phyloP scores from a whole-genome alignment of 2,329 filamentous ascomycete genomes.

The Zasmidium cellare region DNA sequence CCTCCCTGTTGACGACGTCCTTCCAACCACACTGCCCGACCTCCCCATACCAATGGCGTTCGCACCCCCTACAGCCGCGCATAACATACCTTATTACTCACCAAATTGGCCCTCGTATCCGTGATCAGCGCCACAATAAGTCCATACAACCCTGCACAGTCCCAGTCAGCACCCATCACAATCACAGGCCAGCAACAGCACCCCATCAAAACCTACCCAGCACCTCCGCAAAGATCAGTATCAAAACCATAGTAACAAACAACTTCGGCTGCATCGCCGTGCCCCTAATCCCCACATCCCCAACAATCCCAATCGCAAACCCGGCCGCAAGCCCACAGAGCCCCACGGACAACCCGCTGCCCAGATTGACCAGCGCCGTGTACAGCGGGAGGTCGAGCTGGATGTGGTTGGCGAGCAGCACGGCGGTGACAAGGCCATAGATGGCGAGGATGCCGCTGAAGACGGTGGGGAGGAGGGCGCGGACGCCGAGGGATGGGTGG shows the following conservation, averaged over 20 bases:
- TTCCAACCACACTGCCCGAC: no score
- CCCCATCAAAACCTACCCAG: conserved; percentile 11
- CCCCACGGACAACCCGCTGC: conserved; percentile 15
- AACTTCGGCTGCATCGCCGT: conserved; percentile 12
- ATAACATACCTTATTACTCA: neutral
- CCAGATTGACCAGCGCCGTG: conserved; percentile 16
- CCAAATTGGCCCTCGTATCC: conserved; percentile 12
- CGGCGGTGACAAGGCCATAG: conserved; percentile 16
- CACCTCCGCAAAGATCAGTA: conserved; percentile 20
- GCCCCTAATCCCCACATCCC: conserved; percentile 16
- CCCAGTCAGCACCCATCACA: conserved; percentile 9
- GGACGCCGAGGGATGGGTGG: conserved; percentile 17
- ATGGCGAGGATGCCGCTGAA: conserved; percentile 20
- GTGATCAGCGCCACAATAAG: conserved; percentile 16
- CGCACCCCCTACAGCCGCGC: neutral
- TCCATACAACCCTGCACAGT: conserved; percentile 12
- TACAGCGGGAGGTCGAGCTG: conserved; percentile 12
- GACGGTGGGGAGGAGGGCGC: conserved; percentile 14
- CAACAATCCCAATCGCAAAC: conserved; percentile 19
- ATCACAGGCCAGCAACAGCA: no score
- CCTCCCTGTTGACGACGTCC: no score
- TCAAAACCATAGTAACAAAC: conserved; percentile 18
- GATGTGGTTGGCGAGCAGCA: conserved; percentile 19
- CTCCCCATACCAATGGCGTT: neutral
- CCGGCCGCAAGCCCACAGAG: conserved; percentile 16